Conservation (phyloP, 1,284 basidiomycete species). For the Puccinia polysora region DNA sequence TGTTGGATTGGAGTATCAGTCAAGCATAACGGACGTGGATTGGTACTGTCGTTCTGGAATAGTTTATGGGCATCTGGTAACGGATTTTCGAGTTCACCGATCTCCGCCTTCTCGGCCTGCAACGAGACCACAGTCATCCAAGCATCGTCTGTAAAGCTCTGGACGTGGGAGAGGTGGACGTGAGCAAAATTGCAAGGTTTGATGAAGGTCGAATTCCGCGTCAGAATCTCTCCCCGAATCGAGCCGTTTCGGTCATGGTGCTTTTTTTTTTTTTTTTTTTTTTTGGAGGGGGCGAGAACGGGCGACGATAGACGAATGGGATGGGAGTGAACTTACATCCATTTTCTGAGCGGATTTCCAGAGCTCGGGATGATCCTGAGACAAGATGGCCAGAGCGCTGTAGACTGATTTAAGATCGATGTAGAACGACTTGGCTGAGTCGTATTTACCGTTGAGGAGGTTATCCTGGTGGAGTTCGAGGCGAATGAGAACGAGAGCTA, state of each 20-base stretch:
- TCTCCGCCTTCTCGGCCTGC: slow-evolving; percentile 26
- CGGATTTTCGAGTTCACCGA: slow-evolving; percentile 16
- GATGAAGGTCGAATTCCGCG: too few species aligned
- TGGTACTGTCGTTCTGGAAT: neutral
- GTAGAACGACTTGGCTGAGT: slow-evolving; percentile 13
- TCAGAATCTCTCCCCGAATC: too few species aligned
- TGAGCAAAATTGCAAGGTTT: too few species aligned
- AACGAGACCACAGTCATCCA: slow-evolving; percentile 19
- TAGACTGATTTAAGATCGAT: slow-evolving; percentile 15
- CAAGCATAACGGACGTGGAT: slow-evolving; percentile 5
- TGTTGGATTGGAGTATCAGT: neutral
- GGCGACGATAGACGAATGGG: too few species aligned
- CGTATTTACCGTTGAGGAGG: slow-evolving; percentile 7
- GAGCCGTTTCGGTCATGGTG: neutral
- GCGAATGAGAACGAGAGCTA: neutral
- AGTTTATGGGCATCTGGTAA: slow-evolving; percentile 9
- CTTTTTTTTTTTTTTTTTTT: neutral
- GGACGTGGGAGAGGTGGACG: neutral
- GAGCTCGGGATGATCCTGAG: neutral
- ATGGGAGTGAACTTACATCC: slow-evolving; percentile 7
- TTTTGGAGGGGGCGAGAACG: too few species aligned
- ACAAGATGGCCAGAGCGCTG: slow-evolving; percentile 5
- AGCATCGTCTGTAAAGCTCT: slow-evolving; percentile 21
- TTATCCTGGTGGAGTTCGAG: neutral
- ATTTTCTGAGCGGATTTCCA: slow-evolving; percentile 12